These are phyloP conservation scores for Kazachstania sp. DNA, from an alignment of 1,139 yeast species.

Conservation along the genomic window DNA sequence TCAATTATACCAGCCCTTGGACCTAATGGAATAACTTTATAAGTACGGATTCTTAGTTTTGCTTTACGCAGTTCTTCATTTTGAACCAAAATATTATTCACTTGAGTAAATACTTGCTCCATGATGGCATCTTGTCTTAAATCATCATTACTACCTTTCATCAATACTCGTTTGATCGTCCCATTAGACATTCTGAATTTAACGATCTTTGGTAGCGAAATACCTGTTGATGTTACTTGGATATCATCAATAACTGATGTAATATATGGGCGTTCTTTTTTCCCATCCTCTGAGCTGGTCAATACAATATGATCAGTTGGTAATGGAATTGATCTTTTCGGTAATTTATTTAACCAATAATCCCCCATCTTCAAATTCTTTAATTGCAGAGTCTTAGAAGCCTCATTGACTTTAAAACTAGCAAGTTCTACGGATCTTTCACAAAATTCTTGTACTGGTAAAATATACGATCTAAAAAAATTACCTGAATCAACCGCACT, in stretches of 20 bases:
- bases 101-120: conserved; percentile 93
- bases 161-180: conserved; percentile 43
- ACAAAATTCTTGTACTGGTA: conserved; percentile 43
- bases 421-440: conserved; percentile 47
- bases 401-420: conserved; percentile 33
- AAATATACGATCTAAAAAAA: conserved; percentile 28
- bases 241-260: conserved; percentile 39
- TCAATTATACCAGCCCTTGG: conserved; percentile 84
- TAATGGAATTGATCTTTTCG: conserved; percentile 46
- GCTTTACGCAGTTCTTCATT: conserved; percentile 53
- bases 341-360: conserved; percentile 51
- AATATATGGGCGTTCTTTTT: conserved; percentile 43
- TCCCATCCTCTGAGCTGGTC: conserved; percentile 33
- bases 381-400: conserved; percentile 30
- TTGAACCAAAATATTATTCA: conserved; percentile 54
- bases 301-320: conserved; percentile 52
- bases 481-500: conserved; percentile 15
- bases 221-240: conserved; percentile 64
- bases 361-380: conserved; percentile 37
- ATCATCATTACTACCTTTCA: conserved; percentile 88
- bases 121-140: conserved; percentile 90
- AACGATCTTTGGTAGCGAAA: conserved; percentile 78
- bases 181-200: conserved; percentile 53
- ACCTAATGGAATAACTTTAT: conserved; percentile 84
- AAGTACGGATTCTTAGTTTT: conserved; percentile 61